A percentile compares a stretch with the other conserved stretches of the same genome.
Evolutionary conservation across 164 flowering plant species (phyloP).

Genomic region (Vitis amurensis): DNA sequence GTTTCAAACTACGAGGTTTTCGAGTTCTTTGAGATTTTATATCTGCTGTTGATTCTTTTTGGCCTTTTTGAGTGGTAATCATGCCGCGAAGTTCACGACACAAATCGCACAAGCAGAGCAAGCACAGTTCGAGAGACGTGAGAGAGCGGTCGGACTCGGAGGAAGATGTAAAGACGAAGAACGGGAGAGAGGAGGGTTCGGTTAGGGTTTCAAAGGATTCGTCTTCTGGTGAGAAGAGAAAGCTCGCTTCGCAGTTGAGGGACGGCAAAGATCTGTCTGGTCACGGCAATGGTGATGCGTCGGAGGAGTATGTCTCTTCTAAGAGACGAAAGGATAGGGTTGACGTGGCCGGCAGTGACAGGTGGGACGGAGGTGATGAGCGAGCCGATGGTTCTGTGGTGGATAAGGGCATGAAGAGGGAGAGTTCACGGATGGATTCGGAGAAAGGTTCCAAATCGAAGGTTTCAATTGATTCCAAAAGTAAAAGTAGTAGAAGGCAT

Average conservation of each 20-base stretch:
- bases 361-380: slow-evolving; percentile 38
- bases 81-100: slow-evolving; percentile 73
- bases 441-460: slow-evolving; percentile 29
- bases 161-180: slow-evolving; percentile 28
- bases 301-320: slow-evolving; percentile 31
- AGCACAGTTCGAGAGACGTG: slow-evolving; percentile 43
- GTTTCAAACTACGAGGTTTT: too few relatives aligned
- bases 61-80: background rate
- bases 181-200: slow-evolving; percentile 17
- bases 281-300: slow-evolving; percentile 19
- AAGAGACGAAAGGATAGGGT: slow-evolving; percentile 35
- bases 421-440: slow-evolving; percentile 22
- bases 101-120: slow-evolving; percentile 60
- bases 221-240: slow-evolving; percentile 39
- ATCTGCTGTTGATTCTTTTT: too few relatives aligned
- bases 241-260: slow-evolving; percentile 22
- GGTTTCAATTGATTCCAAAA: slow-evolving; percentile 39
- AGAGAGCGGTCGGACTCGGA: slow-evolving; percentile 40
- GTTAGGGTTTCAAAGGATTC: slow-evolving; percentile 33
- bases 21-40: too few relatives aligned
- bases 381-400: slow-evolving; percentile 14
- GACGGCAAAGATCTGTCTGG: slow-evolving; percentile 6
- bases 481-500: slow-evolving; percentile 40
- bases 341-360: slow-evolving; percentile 11
- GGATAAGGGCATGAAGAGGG: slow-evolving; percentile 23